Base-by-base conservation (phyloP, 108 stramenopile species). In the Poteriospumella lacustris region DNA sequence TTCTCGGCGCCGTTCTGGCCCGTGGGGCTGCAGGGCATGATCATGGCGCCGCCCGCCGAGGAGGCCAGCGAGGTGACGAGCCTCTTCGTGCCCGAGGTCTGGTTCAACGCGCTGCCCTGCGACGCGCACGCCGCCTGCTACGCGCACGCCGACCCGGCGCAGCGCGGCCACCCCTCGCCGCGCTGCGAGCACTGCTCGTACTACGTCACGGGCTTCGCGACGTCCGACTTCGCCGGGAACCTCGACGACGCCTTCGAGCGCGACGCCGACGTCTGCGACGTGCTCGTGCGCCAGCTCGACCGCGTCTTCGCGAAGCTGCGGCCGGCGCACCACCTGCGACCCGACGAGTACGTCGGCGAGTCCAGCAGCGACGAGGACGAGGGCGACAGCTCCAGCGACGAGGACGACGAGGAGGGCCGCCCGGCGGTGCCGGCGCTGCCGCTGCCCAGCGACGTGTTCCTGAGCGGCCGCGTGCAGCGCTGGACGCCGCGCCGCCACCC, bases 161-260 rank as follows among this genome's bases (percentile, higher is more conserved):
- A n/a, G n/a, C n/a, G n/a, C n/a, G n/a, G n/a, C 64, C 12, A 41
- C 19, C 39, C 15, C 64, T 15, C 19, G 9, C 12, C 9, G 15
- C 12, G 19, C 40, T 9, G 19, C 19, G 12, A 9, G 12, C 64
- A 67, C 12, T 9, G 39, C 9, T 9, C 19, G 12, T 9, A 15
- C 19, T 67, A 67, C 19, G 64, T 19, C 64, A 67, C 40, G 9
- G 64, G 64, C 40, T 67, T 67, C 31, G 40, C 31, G 19, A 67
- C 64, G 9, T 67, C 64, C 19, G 9, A 12, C 36, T 67, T 40
- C 19, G 64, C 64, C 15, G 64, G 31, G 12, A 9, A 67, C 40
- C 9, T 38, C 40, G 9, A 15, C 40, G 9, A 12, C 19, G 19
- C 19, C 40, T 15, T 33, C 19, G 40, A 40, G 31, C n/a, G n/a